These are phyloP conservation scores for Bruguiera gymnorhiza DNA, from an alignment of 345 rosid genomes.

Conservation along the genomic window DNA sequence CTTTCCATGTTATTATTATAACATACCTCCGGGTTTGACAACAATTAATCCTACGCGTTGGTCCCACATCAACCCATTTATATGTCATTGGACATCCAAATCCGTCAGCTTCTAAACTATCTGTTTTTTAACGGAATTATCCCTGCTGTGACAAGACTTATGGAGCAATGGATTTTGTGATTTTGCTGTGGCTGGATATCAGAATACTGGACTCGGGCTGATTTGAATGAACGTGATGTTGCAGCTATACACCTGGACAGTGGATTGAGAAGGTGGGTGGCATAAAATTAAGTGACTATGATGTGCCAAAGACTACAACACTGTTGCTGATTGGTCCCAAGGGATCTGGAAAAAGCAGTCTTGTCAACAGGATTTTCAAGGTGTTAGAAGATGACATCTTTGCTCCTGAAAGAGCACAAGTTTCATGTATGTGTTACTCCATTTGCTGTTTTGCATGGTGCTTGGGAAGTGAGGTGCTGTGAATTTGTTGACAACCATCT, in stretches of 20 bases:
- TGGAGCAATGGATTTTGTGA: neutral
- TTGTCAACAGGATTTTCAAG: slow-evolving; percentile 64
- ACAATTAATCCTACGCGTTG: too few relatives aligned
- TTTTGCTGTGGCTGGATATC: too few relatives aligned
- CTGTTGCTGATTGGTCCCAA: slow-evolving; percentile 70
- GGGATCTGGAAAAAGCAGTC: slow-evolving; percentile 87
- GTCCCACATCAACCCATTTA: too few relatives aligned
- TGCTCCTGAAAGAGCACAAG: slow-evolving; percentile 69
- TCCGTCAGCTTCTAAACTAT: neutral
- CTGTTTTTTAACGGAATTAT: neutral
- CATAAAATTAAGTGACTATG: slow-evolving; percentile 28
- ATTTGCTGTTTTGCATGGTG: neutral
- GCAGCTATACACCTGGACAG: slow-evolving; percentile 60
- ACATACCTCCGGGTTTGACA: too few relatives aligned
- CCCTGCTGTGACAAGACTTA: neutral
- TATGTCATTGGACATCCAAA: too few relatives aligned
- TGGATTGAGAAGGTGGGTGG: slow-evolving; percentile 47
- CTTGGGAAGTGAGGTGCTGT: slow-evolving; percentile 1
- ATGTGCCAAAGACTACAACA: slow-evolving; percentile 54
- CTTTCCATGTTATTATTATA: too few relatives aligned
- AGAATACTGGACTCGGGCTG: neutral
- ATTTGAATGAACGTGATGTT: neutral
- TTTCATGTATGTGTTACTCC: slow-evolving; percentile 51
- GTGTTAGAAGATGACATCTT: slow-evolving; percentile 56
- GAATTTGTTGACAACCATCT: neutral